Evolutionary conservation across 139 green algal genomes (phyloP).

Genomic region (Pedinophyceae sp.): DNA sequence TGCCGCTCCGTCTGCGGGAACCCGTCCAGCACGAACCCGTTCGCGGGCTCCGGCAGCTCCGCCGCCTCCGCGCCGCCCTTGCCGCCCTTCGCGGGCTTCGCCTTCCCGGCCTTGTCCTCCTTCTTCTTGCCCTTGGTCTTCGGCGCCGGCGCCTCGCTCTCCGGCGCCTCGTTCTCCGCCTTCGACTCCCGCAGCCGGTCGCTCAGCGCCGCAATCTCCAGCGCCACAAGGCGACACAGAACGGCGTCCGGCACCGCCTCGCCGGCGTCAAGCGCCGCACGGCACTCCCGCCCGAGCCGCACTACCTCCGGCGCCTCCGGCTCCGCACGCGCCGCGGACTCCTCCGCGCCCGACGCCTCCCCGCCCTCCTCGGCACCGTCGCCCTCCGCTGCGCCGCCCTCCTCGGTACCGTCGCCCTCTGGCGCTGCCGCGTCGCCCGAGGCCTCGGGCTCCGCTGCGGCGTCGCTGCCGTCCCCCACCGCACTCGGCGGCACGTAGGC

Average conservation of each 20-base stretch:
- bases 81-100: background rate
- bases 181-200: background rate
- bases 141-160: too few species aligned
- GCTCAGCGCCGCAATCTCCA: slow-evolving; percentile 18
- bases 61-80: background rate
- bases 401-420: too few species aligned
- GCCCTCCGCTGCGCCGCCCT: background rate
- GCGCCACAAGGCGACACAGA: slow-evolving; percentile 22
- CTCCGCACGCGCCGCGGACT: background rate
- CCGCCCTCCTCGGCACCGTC: background rate
- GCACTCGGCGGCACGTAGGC: background rate
- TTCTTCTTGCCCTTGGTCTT: background rate
- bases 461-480: background rate
- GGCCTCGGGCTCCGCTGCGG: background rate
- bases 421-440: background rate
- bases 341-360: background rate
- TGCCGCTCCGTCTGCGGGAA: slow-evolving; percentile 40
- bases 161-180: background rate
- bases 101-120: background rate
- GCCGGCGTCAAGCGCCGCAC: slow-evolving; percentile 13
- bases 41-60: background rate
- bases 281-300: slow-evolving; percentile 6
- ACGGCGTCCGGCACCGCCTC: slow-evolving; percentile 20
- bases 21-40: slow-evolving; percentile 54
- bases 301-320: background rate